These are phyloP conservation scores for Castanea crenata DNA, from an alignment of 306 rosid genomes.

Conservation along the genomic window DNA sequence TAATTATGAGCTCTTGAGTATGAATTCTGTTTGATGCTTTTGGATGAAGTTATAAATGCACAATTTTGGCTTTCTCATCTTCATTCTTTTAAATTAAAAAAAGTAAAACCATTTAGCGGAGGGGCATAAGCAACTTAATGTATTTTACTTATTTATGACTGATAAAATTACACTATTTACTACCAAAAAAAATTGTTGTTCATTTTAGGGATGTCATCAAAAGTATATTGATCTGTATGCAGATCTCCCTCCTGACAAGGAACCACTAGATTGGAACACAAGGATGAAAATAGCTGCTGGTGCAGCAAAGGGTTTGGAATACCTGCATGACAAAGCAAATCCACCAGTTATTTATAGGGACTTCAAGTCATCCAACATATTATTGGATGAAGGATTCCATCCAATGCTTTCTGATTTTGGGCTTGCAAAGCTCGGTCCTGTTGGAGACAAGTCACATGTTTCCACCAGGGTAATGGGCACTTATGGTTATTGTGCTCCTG, in stretches of 20 bases:
- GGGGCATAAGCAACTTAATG: neutral
- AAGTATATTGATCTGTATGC: conserved; percentile 20
- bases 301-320: conserved; percentile 85
- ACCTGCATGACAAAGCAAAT: conserved; percentile 84
- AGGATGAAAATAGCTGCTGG: conserved; percentile 94
- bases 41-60: neutral
- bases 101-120: neutral
- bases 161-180: neutral
- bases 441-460: conserved; percentile 89
- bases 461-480: conserved; percentile 96
- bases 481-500: conserved; percentile 93
- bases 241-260: conserved; percentile 82
- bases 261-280: conserved; percentile 85
- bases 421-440: conserved; percentile 94
- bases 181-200: neutral
- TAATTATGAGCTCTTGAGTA: neutral
- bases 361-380: conserved; percentile 88
- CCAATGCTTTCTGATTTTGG: conserved; percentile 96
- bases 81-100: neutral
- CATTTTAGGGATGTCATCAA: neutral
- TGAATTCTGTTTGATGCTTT: neutral
- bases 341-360: conserved; percentile 93
- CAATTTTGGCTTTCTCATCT: neutral
- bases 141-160: neutral
- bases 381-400: conserved; percentile 76